phyloP scores from a whole-genome alignment of 140 eudicot species.

The Anethum foeniculum region DNA sequence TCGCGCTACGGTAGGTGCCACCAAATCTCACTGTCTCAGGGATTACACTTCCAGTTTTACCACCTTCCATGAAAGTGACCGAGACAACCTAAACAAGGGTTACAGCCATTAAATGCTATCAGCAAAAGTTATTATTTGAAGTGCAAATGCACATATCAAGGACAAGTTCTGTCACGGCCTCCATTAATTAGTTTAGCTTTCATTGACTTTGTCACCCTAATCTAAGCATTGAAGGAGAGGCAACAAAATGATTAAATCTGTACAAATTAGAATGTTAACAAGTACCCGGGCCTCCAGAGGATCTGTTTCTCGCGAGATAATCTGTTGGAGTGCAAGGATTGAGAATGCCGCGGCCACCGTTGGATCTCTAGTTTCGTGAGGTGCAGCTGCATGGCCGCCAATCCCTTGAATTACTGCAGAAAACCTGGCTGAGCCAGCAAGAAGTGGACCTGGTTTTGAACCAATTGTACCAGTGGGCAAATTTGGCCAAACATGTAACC shows the following conservation, averaged over 20 bases:
- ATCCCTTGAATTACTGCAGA: conserved; percentile 27
- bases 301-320: conserved; percentile 50
- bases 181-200: background rate
- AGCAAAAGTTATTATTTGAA: background rate
- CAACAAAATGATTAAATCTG: background rate
- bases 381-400: conserved; percentile 47
- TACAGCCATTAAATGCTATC: background rate
- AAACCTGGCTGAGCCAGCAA: conserved; percentile 51
- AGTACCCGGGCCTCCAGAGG: conserved; percentile 47
- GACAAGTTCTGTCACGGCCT: background rate
- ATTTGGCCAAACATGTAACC: conserved; percentile 9
- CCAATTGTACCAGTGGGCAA: conserved; percentile 23
- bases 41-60: conserved; percentile 39
- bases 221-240: background rate
- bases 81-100: conserved; percentile 32
- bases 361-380: conserved; percentile 39
- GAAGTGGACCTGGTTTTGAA: conserved; percentile 45
- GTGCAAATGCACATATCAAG: background rate
- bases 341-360: conserved; percentile 40
- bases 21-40: conserved; percentile 50
- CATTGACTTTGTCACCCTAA: background rate
- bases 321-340: conserved; percentile 45
- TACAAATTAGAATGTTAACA: background rate
- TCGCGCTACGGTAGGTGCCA: conserved; percentile 43
- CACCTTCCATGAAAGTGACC: conserved; percentile 39